These are phyloP conservation scores for Trypanosoma rangeli DNA, from an alignment of 208 protist genomes.

Conservation along the genomic window DNA sequence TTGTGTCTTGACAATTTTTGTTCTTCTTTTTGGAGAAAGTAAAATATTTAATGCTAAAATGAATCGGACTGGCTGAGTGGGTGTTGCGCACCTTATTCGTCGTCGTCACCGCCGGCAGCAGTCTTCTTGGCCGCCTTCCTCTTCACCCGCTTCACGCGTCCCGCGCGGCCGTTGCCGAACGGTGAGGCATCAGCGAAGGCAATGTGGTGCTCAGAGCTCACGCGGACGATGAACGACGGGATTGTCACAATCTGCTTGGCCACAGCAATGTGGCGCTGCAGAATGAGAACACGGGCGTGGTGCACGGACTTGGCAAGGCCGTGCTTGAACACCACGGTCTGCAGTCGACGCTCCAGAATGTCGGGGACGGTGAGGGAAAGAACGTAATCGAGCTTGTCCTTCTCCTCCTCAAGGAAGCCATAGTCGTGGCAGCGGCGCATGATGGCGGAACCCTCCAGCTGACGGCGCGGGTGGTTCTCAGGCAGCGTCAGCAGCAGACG, in stretches of 20 bases:
- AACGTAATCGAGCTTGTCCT: slow-evolving; percentile 99
- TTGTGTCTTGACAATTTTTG: no score
- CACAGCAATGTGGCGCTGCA: slow-evolving; percentile 99
- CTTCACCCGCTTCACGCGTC: slow-evolving; percentile 96
- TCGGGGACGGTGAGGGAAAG: slow-evolving; percentile 99
- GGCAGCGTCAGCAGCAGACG: slow-evolving; percentile 99
- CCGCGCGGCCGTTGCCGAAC: slow-evolving; percentile 94
- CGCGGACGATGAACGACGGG: slow-evolving; percentile 99
- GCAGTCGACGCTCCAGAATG: slow-evolving; percentile 99
- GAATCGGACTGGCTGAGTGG: not conserved
- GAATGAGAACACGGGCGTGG: slow-evolving; percentile 99
- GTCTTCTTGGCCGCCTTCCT: slow-evolving; percentile 75
- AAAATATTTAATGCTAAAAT: slow-evolving; percentile 14
- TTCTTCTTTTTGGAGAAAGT: slow-evolving; percentile 9
- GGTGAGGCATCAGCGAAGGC: slow-evolving; percentile 96
- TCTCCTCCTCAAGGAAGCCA: slow-evolving; percentile 98
- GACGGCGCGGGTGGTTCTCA: slow-evolving; percentile 96
- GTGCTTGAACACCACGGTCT: slow-evolving; percentile 99
- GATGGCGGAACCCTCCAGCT: slow-evolving; percentile 99
- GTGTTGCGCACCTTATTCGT: slow-evolving; percentile 20
- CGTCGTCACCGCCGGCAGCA: slow-evolving; percentile 54
- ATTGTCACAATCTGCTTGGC: slow-evolving; percentile 99
- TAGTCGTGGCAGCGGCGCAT: slow-evolving; percentile 98
- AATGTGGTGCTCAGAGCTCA: slow-evolving; percentile 99
- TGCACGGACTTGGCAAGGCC: slow-evolving; percentile 99